Evolutionary conservation across 345 rosid species (phyloP).

Genomic region (Mangifera indica): DNA sequence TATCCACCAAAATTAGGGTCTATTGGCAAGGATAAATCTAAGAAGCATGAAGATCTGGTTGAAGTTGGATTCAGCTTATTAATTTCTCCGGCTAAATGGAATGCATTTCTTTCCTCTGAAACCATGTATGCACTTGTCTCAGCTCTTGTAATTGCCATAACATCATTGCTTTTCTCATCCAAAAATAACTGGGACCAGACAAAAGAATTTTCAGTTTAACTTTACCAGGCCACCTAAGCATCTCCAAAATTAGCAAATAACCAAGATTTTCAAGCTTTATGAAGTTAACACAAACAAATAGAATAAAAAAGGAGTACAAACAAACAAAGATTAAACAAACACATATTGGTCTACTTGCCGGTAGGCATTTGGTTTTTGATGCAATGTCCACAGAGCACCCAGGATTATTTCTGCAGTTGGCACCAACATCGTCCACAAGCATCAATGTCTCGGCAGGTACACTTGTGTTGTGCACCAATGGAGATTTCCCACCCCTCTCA

Average conservation of each 20-base stretch:
- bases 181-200: conserved; percentile 35
- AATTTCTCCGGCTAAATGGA: conserved; percentile 18
- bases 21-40: conserved; percentile 27
- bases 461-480: conserved; percentile 6
- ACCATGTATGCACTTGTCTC: conserved; percentile 17
- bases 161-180: conserved; percentile 24
- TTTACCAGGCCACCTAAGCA: neutral
- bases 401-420: conserved; percentile 12
- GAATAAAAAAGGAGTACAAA: neutral
- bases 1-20: conserved; percentile 25
- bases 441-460: conserved; percentile 8
- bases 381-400: conserved; percentile 12
- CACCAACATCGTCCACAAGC: conserved; percentile 19
- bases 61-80: conserved; percentile 20
- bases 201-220: neutral
- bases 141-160: conserved; percentile 11
- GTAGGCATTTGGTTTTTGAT: conserved; percentile 33
- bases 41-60: conserved; percentile 24
- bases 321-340: neutral
- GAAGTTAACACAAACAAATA: neutral
- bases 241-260: neutral
- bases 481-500: conserved; percentile 17
- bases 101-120: conserved; percentile 22
- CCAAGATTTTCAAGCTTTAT: neutral
- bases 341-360: conserved; percentile 27